These are phyloP conservation scores for Quercus alba DNA, from an alignment of 306 rosid species.

Conservation along the genomic window DNA sequence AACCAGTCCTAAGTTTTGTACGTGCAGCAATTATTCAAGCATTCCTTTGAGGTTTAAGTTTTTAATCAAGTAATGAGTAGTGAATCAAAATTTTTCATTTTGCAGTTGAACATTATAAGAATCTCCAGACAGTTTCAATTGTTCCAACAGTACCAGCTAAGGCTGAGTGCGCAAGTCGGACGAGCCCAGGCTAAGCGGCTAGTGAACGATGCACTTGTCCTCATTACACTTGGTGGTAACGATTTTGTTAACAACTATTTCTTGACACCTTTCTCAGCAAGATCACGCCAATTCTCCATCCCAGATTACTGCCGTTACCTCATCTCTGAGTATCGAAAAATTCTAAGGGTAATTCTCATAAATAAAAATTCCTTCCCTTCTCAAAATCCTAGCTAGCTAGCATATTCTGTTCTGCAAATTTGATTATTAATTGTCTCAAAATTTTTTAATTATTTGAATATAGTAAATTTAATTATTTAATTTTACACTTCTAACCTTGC, in stretches of 20 bases:
- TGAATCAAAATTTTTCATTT: neutral
- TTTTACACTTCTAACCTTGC: too few relatives aligned
- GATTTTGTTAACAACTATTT: constrained; percentile 71
- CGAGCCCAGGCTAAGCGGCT: constrained; percentile 24
- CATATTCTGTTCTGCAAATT: too few relatives aligned
- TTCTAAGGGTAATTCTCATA: constrained; percentile 32
- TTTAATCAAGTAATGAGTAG: neutral
- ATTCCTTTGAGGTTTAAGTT: too few relatives aligned
- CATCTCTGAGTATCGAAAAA: constrained; percentile 45
- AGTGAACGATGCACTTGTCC: constrained; percentile 36
- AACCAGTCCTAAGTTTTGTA: too few relatives aligned
- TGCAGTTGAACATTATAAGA: constrained; percentile 44
- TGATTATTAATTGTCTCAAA: too few relatives aligned
- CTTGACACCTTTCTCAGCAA: constrained; percentile 29
- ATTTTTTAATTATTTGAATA: too few relatives aligned
- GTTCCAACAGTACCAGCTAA: constrained; percentile 41
- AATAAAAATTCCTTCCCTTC: neutral
- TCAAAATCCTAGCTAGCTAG: too few relatives aligned
- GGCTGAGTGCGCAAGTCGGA: constrained; percentile 44
- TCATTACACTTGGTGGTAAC: constrained; percentile 64
- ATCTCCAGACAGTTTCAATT: constrained; percentile 37
- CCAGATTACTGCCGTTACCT: constrained; percentile 43
- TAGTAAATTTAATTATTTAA: too few relatives aligned
- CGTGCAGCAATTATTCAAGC: too few relatives aligned
- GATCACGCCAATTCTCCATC: constrained; percentile 55